Percentiles rank a stretch among this genome's conserved stretches.
phyloP scores from a whole-genome alignment of 441 rosid genomes.

The Erodium texanum region DNA sequence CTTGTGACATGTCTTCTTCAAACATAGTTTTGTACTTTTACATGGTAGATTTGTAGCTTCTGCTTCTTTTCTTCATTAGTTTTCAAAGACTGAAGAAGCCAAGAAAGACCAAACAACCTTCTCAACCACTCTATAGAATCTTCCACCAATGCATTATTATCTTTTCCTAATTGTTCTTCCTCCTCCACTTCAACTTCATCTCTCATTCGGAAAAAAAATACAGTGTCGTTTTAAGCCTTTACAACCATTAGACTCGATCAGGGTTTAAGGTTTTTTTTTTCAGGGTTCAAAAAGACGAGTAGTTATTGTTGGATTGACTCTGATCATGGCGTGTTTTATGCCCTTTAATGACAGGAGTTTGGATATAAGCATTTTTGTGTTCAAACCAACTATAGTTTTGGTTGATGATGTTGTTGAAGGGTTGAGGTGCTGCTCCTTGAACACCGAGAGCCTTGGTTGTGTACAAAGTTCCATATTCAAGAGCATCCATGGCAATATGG shows the following conservation, averaged over 20 bases:
- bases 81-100: constrained; percentile 4
- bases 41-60: too few relatives aligned
- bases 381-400: constrained; percentile 33
- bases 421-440: constrained; percentile 27
- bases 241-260: too few relatives aligned
- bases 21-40: background rate
- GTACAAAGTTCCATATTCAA: constrained; percentile 42
- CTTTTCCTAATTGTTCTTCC: background rate
- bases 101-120: constrained; percentile 11
- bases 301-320: too few relatives aligned
- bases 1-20: constrained; percentile 2
- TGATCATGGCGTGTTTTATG: constrained; percentile 37
- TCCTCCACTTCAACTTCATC: background rate
- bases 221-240: too few relatives aligned
- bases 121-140: background rate
- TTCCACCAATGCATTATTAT: background rate
- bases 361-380: constrained; percentile 33
- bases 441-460: constrained; percentile 41
- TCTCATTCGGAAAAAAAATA: too few relatives aligned
- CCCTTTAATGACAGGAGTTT: constrained; percentile 42
- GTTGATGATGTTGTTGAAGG: constrained; percentile 39
- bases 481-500: constrained; percentile 65
- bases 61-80: background rate
- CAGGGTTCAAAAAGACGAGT: too few relatives aligned
- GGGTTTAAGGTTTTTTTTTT: too few relatives aligned